phyloP scores from a whole-genome alignment of 176 grass and related monocot species.

The Coix lacrymajobi region DNA sequence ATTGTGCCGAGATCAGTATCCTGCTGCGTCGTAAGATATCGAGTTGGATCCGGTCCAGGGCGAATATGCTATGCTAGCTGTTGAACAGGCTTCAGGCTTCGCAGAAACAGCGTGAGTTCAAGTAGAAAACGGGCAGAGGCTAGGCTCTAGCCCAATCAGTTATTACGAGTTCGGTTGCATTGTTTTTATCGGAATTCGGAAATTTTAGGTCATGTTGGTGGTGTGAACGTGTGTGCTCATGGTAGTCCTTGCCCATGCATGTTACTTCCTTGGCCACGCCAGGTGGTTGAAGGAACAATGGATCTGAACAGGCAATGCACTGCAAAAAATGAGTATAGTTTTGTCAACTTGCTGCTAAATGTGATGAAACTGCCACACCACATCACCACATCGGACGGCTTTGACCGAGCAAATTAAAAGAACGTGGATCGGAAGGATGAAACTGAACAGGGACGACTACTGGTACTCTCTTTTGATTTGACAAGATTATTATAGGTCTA shows the following conservation, averaged over 20 bases:
- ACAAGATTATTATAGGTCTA: background rate
- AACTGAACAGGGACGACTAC: too few species aligned
- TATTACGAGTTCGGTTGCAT: background rate
- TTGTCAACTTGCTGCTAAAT: background rate
- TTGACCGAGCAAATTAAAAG: background rate
- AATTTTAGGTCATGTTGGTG: background rate
- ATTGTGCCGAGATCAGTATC: background rate
- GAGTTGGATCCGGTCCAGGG: background rate
- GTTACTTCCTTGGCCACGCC: background rate
- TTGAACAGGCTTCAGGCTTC: background rate
- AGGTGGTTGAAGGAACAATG: background rate
- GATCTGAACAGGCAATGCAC: background rate
- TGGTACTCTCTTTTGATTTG: background rate
- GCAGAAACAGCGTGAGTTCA: background rate
- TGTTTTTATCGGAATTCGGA: background rate
- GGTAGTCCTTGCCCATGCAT: background rate
- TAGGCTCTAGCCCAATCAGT: background rate
- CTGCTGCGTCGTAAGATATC: background rate
- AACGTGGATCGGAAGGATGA: background rate
- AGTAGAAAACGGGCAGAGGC: background rate
- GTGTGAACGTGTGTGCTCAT: background rate
- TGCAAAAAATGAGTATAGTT: background rate
- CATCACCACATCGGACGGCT: background rate
- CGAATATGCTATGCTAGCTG: constrained; percentile 19
- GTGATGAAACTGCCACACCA: background rate